Evolutionary conservation across 108 stramenopile genomes (phyloP).

Genomic region (Seminavis robusta): DNA sequence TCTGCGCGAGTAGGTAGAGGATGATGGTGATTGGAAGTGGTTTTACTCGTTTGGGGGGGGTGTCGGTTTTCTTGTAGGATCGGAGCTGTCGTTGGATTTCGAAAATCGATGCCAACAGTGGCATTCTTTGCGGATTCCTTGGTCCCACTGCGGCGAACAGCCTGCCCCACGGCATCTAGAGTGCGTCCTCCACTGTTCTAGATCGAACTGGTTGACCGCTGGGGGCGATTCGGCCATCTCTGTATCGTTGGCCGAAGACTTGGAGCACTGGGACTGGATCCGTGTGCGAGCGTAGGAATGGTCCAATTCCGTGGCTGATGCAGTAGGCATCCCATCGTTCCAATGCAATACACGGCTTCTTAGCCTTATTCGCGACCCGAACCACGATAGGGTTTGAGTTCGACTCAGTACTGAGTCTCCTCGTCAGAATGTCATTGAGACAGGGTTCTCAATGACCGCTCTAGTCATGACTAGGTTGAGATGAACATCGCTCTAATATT

Average conservation of each 20-base stretch:
- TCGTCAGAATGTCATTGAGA: too few species aligned
- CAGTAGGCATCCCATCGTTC: too few species aligned
- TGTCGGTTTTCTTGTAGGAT: constrained; percentile 23
- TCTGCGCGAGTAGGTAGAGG: not conserved
- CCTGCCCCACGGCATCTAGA: constrained; percentile 22
- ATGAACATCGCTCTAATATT: too few species aligned
- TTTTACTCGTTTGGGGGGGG: constrained; percentile 33
- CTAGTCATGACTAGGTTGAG: too few species aligned
- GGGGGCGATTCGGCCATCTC: constrained; percentile 14
- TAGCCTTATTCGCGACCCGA: too few species aligned
- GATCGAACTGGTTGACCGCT: constrained; percentile 17
- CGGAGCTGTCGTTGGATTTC: constrained; percentile 9
- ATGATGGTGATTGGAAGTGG: constrained; percentile 22
- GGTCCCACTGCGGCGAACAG: constrained; percentile 24
- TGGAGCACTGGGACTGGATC: constrained; percentile 32
- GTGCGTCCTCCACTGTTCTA: constrained; percentile 18
- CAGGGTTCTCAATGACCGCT: too few species aligned
- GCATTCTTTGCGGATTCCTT: constrained; percentile 13
- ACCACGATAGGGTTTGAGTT: too few species aligned
- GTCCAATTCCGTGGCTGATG: too few species aligned
- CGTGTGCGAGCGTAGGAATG: too few species aligned
- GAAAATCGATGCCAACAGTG: constrained; percentile 14
- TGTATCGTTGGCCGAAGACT: constrained; percentile 33
- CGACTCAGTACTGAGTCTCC: too few species aligned
- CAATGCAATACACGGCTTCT: too few species aligned